Evolutionary conservation across 2,329 filamentous ascomycete genomes (phyloP).

Genomic region (Aspergillus brunneoviolaceus): DNA sequence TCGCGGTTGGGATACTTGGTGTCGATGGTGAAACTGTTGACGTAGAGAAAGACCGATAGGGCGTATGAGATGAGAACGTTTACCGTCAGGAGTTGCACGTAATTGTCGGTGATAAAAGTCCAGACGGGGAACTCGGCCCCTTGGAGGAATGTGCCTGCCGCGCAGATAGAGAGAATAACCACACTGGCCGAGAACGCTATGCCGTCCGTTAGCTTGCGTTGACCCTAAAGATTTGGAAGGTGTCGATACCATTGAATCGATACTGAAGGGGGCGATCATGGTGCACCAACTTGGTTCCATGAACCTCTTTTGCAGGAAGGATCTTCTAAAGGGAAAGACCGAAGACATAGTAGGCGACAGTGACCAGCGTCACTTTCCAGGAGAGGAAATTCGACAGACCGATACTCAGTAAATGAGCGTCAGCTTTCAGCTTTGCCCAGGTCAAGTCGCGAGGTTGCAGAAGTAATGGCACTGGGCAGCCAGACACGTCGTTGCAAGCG

Average conservation of each 20-base stretch:
- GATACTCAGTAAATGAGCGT: constrained; percentile 74
- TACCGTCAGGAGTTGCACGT: constrained; percentile 75
- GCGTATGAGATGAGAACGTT: constrained; percentile 73
- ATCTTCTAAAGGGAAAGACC: constrained; percentile 70
- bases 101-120: constrained; percentile 88
- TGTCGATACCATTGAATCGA: constrained; percentile 66
- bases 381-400: constrained; percentile 59
- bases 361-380: constrained; percentile 59
- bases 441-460: constrained; percentile 68
- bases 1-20: constrained; percentile 60
- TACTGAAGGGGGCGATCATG: constrained; percentile 74
- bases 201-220: constrained; percentile 4
- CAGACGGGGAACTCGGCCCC: constrained; percentile 80
- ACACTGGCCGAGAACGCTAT: constrained; percentile 70
- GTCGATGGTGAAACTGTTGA: constrained; percentile 71
- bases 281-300: constrained; percentile 64
- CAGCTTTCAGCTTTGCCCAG: constrained; percentile 67
- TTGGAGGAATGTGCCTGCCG: constrained; percentile 69
- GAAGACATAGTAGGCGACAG: constrained; percentile 72
- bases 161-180: constrained; percentile 64
- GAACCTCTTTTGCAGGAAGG: constrained; percentile 67
- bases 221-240: neutral
- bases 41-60: constrained; percentile 73
- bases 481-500: constrained; percentile 83
- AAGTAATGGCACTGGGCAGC: constrained; percentile 79